Base-by-base conservation (phyloP, 2,329 filamentous ascomycete species). In the Calonectria multiphialidica region DNA sequence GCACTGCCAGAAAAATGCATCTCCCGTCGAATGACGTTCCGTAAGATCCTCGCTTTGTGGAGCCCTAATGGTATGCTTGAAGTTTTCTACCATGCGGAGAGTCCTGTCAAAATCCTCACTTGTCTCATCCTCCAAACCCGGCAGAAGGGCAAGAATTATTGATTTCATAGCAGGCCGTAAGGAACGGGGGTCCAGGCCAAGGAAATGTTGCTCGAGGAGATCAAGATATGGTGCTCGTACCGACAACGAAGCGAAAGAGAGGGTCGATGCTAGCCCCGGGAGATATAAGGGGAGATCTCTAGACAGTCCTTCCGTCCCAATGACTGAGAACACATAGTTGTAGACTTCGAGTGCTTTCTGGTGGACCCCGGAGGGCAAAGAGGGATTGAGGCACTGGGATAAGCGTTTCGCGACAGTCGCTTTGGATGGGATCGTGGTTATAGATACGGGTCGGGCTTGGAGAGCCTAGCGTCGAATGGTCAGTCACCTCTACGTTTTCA, bases 341-440 rank as follows among this genome's bases (percentile, higher is more conserved):
- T 99, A 99, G 49, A 98, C 94, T 83, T 99, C 97, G 69, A 99
- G 90, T 1, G 97, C 92, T 83, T 98, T 99, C 84, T 99, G 97
- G 84, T 99, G 97, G 21, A 99, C 97, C 33, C 97, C 97, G 0
- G 97, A 98, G 16, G 97, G 97, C 64, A 99, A 87, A 23, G 94
- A 93, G 44, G 97, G 96, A 82, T 98, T 98, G 76, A 99, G 89
- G 82, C 97, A 99, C 89, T 99, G 97, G 50, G 97, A 94, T 71
- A 99, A 88, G 79, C 96, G 94, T 84, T 97, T 97, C 80, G 97
- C 94, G 81, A 99, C 93, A 69, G 92, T 88, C 21, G 91, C 88
- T 85, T 96, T 98, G 79, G 96, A 92, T 15, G 97, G 96, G 71
- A 99, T 92, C 40, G 92, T 86, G 10, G 91, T 89, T 68, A 92